Evolutionary conservation across 2,329 filamentous ascomycete genomes (phyloP), one percentile per base, ranked within the genome.

Genomic region (Trichoderma harzianum): DNA sequence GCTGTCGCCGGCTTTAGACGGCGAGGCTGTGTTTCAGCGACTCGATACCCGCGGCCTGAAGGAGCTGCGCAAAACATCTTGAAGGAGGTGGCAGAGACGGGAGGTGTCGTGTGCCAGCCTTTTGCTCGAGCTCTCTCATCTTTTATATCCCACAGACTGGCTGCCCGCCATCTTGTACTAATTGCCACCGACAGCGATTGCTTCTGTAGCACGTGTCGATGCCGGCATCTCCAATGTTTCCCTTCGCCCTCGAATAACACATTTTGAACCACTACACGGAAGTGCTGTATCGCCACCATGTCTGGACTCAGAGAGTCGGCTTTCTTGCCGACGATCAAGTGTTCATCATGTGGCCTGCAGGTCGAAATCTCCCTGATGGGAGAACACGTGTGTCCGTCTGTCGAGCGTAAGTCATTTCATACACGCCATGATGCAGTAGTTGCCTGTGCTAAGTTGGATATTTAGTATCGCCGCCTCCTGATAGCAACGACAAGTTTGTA

Each of bases 301-400:
- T 82, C 84, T 58, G 80, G 83, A 74, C 85, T 85, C 76, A 86
- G 90, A 78, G 87, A 90, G 80, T 91, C 89, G 80, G 87, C 88
- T 81, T 89, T 95, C 75, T 85, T 96, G 84, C 93, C 94, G 78
- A 90, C 90, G 28, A 93, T 97, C 82, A 97, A 95, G 86, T 97
- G 94, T 82, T 97, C 94, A 68, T 90, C 87, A 83, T 97, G 94
- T 79, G 89, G 90, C 53, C 82, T 84, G 53, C 89, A 95, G 77
- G 93, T 97, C 72, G 91, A 95, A 78, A 96, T 97, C 76, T 91
- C 92, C 53, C 85, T 91, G 80, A 92, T 97, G 91, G 93, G 93
- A 73, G 93, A 97, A 74, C 94, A 97, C 84, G 80, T 93, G 73
- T 97, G 94, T 81, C 80, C 83, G 73, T 78, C 84, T 82, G 83